These are phyloP conservation scores for Westerdykella aurantiaca DNA, from an alignment of 2,329 filamentous ascomycete species.

Conservation along the genomic window DNA sequence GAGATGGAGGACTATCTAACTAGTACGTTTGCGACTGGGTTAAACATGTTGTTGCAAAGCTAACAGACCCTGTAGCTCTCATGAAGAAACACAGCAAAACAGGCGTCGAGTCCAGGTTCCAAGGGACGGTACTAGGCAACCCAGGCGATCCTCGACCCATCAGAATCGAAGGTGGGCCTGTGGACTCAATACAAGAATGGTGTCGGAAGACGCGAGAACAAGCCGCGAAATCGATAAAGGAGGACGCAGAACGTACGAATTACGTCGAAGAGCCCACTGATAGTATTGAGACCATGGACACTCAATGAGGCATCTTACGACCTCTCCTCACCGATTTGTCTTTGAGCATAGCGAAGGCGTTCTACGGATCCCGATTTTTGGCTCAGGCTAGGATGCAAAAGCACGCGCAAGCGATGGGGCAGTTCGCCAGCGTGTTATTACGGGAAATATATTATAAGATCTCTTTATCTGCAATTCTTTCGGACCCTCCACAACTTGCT, in stretches of 20 bases:
- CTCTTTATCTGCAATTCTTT: too few species aligned
- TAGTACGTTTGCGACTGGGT: slow-evolving; percentile 20
- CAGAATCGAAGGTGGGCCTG: slow-evolving; percentile 70
- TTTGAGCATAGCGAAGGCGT: slow-evolving; percentile 35
- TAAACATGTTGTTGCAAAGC: neutral
- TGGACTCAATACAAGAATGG: slow-evolving; percentile 64
- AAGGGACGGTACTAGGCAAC: slow-evolving; percentile 76
- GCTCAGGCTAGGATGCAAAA: too few species aligned
- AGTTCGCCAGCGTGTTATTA: too few species aligned
- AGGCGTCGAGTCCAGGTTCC: slow-evolving; percentile 78
- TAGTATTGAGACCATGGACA: slow-evolving; percentile 21
- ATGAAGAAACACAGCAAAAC: slow-evolving; percentile 92
- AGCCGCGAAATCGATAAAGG: slow-evolving; percentile 18
- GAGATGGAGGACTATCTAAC: slow-evolving; percentile 46
- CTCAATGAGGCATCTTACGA: slow-evolving; percentile 8
- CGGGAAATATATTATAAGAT: too few species aligned
- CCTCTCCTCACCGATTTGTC: slow-evolving; percentile 6
- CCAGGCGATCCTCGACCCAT: slow-evolving; percentile 65
- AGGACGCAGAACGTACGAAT: slow-evolving; percentile 15
- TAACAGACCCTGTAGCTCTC: slow-evolving; percentile 50
- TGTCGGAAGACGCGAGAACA: slow-evolving; percentile 30
- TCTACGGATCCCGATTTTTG: slow-evolving; percentile 1
- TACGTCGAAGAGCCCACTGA: slow-evolving; percentile 13
- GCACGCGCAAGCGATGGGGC: too few species aligned
- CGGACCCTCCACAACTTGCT: too few species aligned